These are phyloP conservation scores for Quillaja saponaria DNA, from an alignment of 306 rosid species.

Conservation along the genomic window DNA sequence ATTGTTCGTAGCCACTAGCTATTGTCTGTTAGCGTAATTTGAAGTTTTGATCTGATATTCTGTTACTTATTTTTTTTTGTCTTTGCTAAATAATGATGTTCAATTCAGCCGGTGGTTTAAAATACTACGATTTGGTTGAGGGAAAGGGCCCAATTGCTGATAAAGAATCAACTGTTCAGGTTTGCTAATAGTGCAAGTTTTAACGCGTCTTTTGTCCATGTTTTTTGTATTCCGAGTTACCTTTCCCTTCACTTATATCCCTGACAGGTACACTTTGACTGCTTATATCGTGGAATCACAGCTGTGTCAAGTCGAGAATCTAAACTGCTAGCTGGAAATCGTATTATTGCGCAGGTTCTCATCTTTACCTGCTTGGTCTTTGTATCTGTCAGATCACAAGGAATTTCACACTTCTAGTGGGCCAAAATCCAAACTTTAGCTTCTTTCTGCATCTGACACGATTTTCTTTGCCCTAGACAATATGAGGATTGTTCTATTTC, in stretches of 20 bases:
- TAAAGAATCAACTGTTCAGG: slow-evolving; percentile 80
- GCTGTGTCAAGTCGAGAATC: slow-evolving; percentile 92
- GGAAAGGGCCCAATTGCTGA: slow-evolving; percentile 79
- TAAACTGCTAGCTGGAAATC: slow-evolving; percentile 89
- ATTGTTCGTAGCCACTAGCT: too few species aligned
- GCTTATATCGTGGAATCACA: slow-evolving; percentile 78
- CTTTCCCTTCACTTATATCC: slow-evolving; percentile 11
- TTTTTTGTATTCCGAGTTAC: neutral
- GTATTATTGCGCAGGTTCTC: slow-evolving; percentile 76
- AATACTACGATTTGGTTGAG: slow-evolving; percentile 79
- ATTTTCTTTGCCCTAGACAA: slow-evolving; percentile 1
- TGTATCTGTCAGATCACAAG: slow-evolving; percentile 4
- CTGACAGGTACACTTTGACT: slow-evolving; percentile 85
- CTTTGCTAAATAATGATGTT: slow-evolving; percentile 13
- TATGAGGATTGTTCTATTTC: slow-evolving; percentile 9
- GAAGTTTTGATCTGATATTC: too few species aligned
- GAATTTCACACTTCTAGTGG: neutral
- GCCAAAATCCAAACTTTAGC: neutral
- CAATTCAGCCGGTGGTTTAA: slow-evolving; percentile 72
- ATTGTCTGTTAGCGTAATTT: too few species aligned
- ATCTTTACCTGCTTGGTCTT: slow-evolving; percentile 11
- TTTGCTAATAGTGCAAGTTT: slow-evolving; percentile 18
- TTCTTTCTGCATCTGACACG: neutral
- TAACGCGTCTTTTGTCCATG: neutral
- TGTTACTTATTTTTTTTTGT: neutral